Base-by-base conservation (phyloP, 306 rosid genomes). In the Pyrus communis region DNA sequence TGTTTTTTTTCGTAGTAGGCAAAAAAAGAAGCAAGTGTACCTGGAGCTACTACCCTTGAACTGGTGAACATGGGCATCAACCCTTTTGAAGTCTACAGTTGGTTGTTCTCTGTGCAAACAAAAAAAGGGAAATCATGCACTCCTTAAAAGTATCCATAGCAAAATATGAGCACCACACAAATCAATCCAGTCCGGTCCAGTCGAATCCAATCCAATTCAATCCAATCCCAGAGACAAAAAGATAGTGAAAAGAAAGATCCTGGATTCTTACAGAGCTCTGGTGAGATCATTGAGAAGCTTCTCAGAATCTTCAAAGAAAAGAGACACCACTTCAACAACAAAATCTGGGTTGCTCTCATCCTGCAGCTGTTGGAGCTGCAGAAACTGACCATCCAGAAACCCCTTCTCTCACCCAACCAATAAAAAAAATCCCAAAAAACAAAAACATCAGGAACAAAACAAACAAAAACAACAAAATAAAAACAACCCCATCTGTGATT, bases 41-140 rank as follows among this genome's bases (percentile, higher is more conserved):
- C 99, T 96, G 76, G 99, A 90, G 85, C 97, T 92, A 87, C 99
- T 96, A 57, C 99, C 98, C 90, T 96, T 96, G 51, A 96, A 82
- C 84, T 93, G 99, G 87, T 96, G 98, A 74, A 93, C 98, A 86
- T 88, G 93, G 45, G 97, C 92, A 89, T 93, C 99, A 81, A 93
- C 88, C 83, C 80, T 89, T 87, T 82, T 87, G 94, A 89, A 96
- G 83, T 96, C 98, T 69, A 91, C 91, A 67, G 43, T 74, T 73
- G 82, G 83, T 77, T 89, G 98, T 75, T 89, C 91, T 30, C 98
- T 94, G 83, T 74, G 54, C 22, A 78, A 77, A 60, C 62, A 77
- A 51, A 38, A 46, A 45, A n/a, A 80, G 7, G 51, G 71, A 79
- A 14, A 71, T 69, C 33, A 79, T 64, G 73, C 35, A 45, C 68